Conservation (phyloP, 345 rosid species). For the Combretum micranthum region DNA sequence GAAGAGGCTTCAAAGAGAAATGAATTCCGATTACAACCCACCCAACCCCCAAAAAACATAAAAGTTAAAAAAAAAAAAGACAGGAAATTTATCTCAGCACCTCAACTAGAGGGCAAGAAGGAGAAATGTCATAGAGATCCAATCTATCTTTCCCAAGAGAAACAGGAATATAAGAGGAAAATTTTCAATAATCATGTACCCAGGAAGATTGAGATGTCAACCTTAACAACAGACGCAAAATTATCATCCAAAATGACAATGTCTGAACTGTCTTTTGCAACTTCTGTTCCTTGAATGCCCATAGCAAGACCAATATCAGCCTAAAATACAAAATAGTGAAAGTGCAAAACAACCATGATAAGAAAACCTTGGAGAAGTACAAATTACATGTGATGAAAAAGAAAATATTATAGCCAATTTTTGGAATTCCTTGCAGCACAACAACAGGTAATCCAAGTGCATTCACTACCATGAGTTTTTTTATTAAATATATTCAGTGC, state of each 20-base stretch:
- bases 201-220: slow-evolving; percentile 13
- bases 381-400: background rate
- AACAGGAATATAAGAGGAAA: background rate
- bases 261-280: slow-evolving; percentile 46
- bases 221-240: slow-evolving; percentile 40
- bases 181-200: too few species aligned
- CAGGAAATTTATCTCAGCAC: background rate
- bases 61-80: too few species aligned
- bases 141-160: background rate
- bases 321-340: slow-evolving; percentile 28
- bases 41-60: too few species aligned
- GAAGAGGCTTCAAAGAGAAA: too few species aligned
- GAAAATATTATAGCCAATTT: background rate
- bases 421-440: too few species aligned
- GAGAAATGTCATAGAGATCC: background rate
- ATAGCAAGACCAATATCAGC: slow-evolving; percentile 56
- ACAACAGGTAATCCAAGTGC: background rate
- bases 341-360: slow-evolving; percentile 1
- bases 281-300: slow-evolving; percentile 56
- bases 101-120: background rate
- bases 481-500: too few species aligned
- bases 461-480: too few species aligned
- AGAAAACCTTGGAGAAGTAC: background rate
- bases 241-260: slow-evolving; percentile 47
- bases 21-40: too few species aligned